phyloP scores from a whole-genome alignment of 176 grass and related monocot species.

The Carex cristatella region DNA sequence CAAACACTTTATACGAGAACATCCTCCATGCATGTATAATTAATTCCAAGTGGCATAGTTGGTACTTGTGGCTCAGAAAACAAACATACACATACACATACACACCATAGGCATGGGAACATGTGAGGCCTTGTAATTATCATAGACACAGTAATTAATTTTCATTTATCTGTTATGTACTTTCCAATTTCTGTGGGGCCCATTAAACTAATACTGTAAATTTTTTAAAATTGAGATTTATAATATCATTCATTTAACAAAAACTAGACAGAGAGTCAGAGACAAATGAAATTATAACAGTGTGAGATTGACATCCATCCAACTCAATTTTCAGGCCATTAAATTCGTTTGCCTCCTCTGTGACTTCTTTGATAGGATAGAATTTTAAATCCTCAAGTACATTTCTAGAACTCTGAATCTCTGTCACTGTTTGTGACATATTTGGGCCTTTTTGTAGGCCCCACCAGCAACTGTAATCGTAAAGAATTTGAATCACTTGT shows the following conservation, averaged over 20 bases:
- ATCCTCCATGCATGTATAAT: neutral
- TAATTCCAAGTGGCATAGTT: neutral
- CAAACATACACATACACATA: no score
- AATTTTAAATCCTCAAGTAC: neutral
- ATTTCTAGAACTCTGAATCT: neutral
- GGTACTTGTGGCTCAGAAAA: neutral
- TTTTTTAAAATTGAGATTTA: no score
- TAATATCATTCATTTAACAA: no score
- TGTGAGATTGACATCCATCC: neutral
- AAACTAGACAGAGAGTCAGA: no score
- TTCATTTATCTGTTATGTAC: neutral
- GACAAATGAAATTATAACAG: neutral
- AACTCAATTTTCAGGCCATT: slow-evolving; percentile 12
- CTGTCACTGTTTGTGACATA: neutral
- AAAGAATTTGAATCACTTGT: no score
- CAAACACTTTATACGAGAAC: neutral
- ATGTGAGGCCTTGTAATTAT: neutral
- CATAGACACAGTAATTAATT: neutral
- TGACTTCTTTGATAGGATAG: neutral
- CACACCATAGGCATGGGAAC: no score
- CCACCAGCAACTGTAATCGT: no score
- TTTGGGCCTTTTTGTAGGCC: no score
- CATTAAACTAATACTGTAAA: neutral
- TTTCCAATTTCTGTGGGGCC: neutral
- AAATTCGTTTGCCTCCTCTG: neutral